Conservation (phyloP, 495 filamentous ascomycete species). For the Mytilinidion resinicola region DNA sequence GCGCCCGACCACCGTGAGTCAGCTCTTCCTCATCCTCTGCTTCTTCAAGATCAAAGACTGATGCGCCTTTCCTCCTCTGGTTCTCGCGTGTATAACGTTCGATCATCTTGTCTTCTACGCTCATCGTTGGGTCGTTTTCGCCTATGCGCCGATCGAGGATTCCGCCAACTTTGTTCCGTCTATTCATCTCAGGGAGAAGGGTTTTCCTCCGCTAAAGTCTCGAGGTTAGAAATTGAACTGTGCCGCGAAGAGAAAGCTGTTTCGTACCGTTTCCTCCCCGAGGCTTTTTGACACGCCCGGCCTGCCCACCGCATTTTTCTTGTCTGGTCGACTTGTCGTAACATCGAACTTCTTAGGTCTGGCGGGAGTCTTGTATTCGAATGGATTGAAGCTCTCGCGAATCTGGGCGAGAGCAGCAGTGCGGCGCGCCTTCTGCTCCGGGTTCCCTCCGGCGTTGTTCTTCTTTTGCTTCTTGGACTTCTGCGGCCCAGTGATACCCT, state of each 20-base stretch:
- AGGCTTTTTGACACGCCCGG: constrained; percentile 78
- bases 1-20: constrained; percentile 74
- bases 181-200: constrained; percentile 77
- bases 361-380: constrained; percentile 73
- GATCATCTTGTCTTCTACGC: constrained; percentile 85
- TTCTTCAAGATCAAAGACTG: constrained; percentile 86
- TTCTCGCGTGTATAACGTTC: constrained; percentile 86
- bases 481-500: constrained; percentile 80
- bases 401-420: constrained; percentile 71
- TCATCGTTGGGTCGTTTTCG: constrained; percentile 90
- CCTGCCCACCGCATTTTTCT: constrained; percentile 53
- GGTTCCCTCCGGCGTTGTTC: constrained; percentile 55
- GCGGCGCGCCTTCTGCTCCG: constrained; percentile 64
- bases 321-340: constrained; percentile 53
- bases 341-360: constrained; percentile 69
- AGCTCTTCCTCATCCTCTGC: constrained; percentile 65
- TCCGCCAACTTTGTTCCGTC: constrained; percentile 81
- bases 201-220: constrained; percentile 61
- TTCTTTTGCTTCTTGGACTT: constrained; percentile 88
- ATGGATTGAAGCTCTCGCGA: constrained; percentile 93
- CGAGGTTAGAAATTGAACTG: no score
- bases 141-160: constrained; percentile 91
- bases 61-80: constrained; percentile 62
- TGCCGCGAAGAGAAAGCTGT: constrained; percentile 24
- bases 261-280: constrained; percentile 71